Base-by-base conservation (phyloP, 2,329 filamentous ascomycete genomes). In the Phialemonium atrogriseum region DNA sequence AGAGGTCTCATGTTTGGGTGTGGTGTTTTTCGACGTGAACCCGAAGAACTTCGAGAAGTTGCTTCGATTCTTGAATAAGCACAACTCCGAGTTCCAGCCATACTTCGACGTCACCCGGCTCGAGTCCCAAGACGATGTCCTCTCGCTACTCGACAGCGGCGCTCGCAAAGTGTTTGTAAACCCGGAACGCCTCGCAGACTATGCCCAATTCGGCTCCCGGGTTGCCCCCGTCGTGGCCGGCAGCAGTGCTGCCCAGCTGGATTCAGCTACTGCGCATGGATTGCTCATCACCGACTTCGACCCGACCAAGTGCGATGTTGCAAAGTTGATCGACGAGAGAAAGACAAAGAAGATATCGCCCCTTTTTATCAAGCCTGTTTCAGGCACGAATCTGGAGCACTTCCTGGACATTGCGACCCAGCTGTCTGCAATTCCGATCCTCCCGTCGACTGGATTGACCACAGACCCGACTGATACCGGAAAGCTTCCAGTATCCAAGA, bases 141-240 rank as follows among this genome's bases (percentile, higher is more conserved):
- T 89, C 33, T 73, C 82, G 27, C 69, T 96, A 21, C 75, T 98
- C 34, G 84, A 98, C 54, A 74, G 78, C 41, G 91, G 91, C 37
- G 86, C 87, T 6, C 74, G 78, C 32, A 91, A 81, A 53, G 80
- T 91, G 40, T 91, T 96, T 54, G 83, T 94, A 30, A 71, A 72
- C 12, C 71, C 78, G 28, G 68, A 77, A 35, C 81, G 86, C 52
- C 63, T 93, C 32, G 63, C 66, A 7, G 60, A 68, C 31, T 71
- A 73, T 36, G 56, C 64, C 28, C 65, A 70, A 40, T 76, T 73
- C 40, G 71, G 68, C 25, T 60, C 66, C 25, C 64, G 77, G 36
- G 66, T 80, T 16, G 62, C 72, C 13, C 69, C 73, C 3, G 58
- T 62, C 14, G 60, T 73, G 10, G 58, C 58, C 10, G 62, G 37